Evolutionary conservation across 2,329 filamentous ascomycete genomes (phyloP).

Genomic region (Fusarium papillatum): DNA sequence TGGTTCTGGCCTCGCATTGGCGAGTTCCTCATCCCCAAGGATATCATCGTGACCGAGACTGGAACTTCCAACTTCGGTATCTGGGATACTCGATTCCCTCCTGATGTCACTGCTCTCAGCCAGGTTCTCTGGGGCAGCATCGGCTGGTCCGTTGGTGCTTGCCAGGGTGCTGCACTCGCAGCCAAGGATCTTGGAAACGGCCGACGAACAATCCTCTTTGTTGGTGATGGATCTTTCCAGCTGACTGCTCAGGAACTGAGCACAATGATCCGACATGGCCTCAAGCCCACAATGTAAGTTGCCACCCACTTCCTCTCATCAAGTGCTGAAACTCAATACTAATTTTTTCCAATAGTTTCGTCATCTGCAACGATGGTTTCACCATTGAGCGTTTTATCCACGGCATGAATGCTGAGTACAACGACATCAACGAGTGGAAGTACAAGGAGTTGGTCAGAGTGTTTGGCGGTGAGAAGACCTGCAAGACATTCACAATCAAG

Average conservation of each 20-base stretch:
- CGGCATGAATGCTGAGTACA: slow-evolving; percentile 84
- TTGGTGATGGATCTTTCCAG: slow-evolving; percentile 91
- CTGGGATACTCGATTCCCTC: slow-evolving; percentile 86
- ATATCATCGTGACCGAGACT: slow-evolving; percentile 89
- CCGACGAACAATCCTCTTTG: slow-evolving; percentile 83
- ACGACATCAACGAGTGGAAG: slow-evolving; percentile 84
- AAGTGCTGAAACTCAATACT: slow-evolving; percentile 15
- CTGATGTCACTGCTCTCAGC: slow-evolving; percentile 82
- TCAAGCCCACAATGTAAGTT: slow-evolving; percentile 82
- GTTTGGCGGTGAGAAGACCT: slow-evolving; percentile 74
- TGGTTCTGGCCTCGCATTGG: slow-evolving; percentile 86
- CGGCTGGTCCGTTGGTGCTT: slow-evolving; percentile 71
- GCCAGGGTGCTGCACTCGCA: slow-evolving; percentile 79
- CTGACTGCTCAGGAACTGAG: slow-evolving; percentile 87
- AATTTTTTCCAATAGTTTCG: slow-evolving; percentile 66
- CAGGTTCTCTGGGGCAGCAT: slow-evolving; percentile 83
- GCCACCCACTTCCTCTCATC: not conserved
- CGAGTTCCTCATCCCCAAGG: slow-evolving; percentile 77
- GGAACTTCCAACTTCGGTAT: slow-evolving; percentile 92
- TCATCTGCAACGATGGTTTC: slow-evolving; percentile 90
- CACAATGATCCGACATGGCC: slow-evolving; percentile 82
- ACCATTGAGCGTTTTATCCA: slow-evolving; percentile 93
- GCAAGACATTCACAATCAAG: slow-evolving; percentile 76
- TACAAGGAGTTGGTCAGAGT: slow-evolving; percentile 76
- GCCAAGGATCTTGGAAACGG: slow-evolving; percentile 73